Percentiles rank a stretch among this genome's conserved stretches.
phyloP scores from a whole-genome alignment of 140 eudicot genomes.

The Senecio squalidus region DNA sequence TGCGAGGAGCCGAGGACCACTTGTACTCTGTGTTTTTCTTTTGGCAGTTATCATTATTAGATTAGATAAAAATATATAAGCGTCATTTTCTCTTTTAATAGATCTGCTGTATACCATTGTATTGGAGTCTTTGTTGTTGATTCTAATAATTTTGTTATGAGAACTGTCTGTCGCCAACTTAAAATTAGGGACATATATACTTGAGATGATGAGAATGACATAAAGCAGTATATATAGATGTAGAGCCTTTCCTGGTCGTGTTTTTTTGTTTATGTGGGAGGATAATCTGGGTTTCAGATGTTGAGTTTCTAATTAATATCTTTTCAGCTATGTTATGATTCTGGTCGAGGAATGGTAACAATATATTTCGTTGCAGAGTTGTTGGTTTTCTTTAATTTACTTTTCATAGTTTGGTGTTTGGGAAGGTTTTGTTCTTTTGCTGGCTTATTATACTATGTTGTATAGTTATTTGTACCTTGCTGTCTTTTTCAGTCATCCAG shows the following conservation, averaged over 20 bases:
- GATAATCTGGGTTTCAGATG: neutral
- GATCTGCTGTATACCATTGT: neutral
- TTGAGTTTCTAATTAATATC: neutral
- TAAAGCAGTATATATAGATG: neutral
- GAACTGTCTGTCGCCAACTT: neutral
- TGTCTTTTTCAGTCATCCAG: slow-evolving; percentile 5
- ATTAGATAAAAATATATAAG: too few species aligned
- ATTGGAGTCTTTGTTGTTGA: neutral
- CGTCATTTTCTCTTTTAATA: neutral
- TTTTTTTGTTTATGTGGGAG: neutral
- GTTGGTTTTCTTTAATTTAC: neutral
- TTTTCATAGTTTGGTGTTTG: neutral
- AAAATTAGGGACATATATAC: neutral
- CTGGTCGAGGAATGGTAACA: neutral
- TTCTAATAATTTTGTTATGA: neutral
- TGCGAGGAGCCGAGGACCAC: neutral
- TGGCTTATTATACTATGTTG: neutral
- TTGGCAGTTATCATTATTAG: neutral
- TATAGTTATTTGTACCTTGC: slow-evolving; percentile 11
- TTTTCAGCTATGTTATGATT: neutral
- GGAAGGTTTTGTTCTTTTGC: neutral
- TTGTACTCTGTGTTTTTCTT: neutral
- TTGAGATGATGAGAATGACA: neutral
- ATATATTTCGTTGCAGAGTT: neutral
- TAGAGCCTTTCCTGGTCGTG: neutral